Percentiles rank a stretch among this genome's conserved stretches.
phyloP scores from a whole-genome alignment of 768 basidiomycete genomes.

The Rhodotorula taiwanensis region DNA sequence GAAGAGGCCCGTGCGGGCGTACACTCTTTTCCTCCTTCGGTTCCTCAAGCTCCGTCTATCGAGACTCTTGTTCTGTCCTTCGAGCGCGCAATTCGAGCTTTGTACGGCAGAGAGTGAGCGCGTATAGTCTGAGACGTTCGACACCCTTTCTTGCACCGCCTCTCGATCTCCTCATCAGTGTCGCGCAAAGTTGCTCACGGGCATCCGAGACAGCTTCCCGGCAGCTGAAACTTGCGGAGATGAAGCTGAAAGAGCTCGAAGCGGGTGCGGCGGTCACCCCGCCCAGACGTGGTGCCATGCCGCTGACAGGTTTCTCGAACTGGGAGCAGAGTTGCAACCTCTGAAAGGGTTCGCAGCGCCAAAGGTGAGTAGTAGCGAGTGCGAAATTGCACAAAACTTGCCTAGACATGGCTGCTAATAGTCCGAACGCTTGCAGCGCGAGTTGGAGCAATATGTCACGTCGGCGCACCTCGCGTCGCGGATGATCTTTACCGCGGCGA shows the following conservation, averaged over 20 bases:
- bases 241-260: constrained; percentile 41
- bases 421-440: constrained; percentile 15
- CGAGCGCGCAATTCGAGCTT: too few species aligned
- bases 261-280: not conserved
- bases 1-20: too few species aligned
- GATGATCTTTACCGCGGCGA: constrained; percentile 40
- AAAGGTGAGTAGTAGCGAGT: not conserved
- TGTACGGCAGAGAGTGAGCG: too few species aligned
- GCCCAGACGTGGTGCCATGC: not conserved
- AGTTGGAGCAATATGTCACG: constrained; percentile 38
- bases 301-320: not conserved
- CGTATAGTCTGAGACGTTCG: too few species aligned
- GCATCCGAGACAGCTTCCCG: too few species aligned
- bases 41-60: too few species aligned
- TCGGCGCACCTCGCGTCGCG: constrained; percentile 37
- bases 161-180: too few species aligned
- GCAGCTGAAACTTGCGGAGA: too few species aligned
- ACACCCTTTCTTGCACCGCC: too few species aligned
- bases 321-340: constrained; percentile 31
- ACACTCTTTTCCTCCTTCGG: too few species aligned
- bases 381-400: not conserved
- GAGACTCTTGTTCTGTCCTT: too few species aligned
- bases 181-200: too few species aligned
- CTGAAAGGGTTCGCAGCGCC: constrained; percentile 35
- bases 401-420: not conserved